Conservation (phyloP, 352 stramenopile species). For the Phytophthora idaei region DNA sequence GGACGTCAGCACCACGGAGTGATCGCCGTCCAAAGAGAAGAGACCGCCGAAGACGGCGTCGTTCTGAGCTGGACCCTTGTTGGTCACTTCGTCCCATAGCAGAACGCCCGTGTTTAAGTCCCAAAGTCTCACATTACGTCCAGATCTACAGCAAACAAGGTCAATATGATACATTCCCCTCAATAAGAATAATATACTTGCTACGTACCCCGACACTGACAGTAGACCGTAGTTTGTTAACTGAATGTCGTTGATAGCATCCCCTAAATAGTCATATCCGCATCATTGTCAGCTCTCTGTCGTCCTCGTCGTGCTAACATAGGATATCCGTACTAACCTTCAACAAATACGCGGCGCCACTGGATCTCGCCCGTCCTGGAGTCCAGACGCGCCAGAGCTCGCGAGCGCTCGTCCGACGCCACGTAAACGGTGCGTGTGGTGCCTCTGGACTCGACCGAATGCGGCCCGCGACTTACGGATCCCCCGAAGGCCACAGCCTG, state of each 20-base stretch:
- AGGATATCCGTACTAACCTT: slow-evolving; percentile 34
- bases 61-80: slow-evolving; percentile 15
- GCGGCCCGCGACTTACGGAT: slow-evolving; percentile 45
- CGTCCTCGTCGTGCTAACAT: not conserved
- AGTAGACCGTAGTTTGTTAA: slow-evolving; percentile 72
- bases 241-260: slow-evolving; percentile 72
- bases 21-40: slow-evolving; percentile 55
- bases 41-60: slow-evolving; percentile 44
- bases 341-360: slow-evolving; percentile 72
- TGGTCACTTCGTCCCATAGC: slow-evolving; percentile 68
- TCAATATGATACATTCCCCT: slow-evolving; percentile 10
- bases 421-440: slow-evolving; percentile 70
- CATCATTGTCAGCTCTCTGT: slow-evolving; percentile 1
- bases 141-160: slow-evolving; percentile 35
- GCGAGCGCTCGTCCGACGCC: slow-evolving; percentile 62
- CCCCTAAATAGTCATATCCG: slow-evolving; percentile 38
- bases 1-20: slow-evolving; percentile 55
- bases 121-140: slow-evolving; percentile 73
- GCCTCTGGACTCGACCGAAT: slow-evolving; percentile 43
- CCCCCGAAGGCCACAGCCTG: slow-evolving; percentile 52
- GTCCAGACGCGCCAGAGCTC: slow-evolving; percentile 70
- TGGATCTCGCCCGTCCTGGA: slow-evolving; percentile 72
- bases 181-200: slow-evolving; percentile 16
- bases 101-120: slow-evolving; percentile 63
- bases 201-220: slow-evolving; percentile 62